Evolutionary conservation across 176 grass and related monocot species (phyloP).

Genomic region (Zea luxurians): DNA sequence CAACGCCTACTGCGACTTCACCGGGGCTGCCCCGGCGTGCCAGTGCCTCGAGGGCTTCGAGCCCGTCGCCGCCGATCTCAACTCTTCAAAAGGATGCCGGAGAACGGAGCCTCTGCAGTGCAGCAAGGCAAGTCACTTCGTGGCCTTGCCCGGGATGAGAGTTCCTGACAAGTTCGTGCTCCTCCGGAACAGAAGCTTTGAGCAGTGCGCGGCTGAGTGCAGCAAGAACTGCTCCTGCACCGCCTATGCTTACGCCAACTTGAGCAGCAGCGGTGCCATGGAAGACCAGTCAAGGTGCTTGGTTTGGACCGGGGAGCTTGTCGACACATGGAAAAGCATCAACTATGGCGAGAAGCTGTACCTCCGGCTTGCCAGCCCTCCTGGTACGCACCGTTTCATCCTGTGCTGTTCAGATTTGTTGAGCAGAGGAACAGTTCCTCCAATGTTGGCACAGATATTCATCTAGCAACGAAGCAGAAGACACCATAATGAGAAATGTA

Average conservation of each 20-base stretch:
- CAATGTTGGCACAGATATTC: background rate
- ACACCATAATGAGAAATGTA: background rate
- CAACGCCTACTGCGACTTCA: slow-evolving; percentile 37
- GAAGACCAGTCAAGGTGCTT: slow-evolving; percentile 44
- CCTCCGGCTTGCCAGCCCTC: slow-evolving; percentile 30
- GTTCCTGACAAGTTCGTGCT: slow-evolving; percentile 37
- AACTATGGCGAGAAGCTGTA: slow-evolving; percentile 41
- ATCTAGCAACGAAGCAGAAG: background rate
- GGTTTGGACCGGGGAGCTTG: slow-evolving; percentile 42
- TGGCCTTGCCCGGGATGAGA: slow-evolving; percentile 34
- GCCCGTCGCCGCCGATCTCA: background rate
- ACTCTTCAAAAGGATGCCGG: slow-evolving; percentile 33
- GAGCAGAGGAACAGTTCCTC: background rate
- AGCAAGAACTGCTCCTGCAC: slow-evolving; percentile 48
- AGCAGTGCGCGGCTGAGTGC: slow-evolving; percentile 44
- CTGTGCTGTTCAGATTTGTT: background rate
- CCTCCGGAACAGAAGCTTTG: slow-evolving; percentile 37
- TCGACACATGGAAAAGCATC: slow-evolving; percentile 40
- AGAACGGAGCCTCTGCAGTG: slow-evolving; percentile 35
- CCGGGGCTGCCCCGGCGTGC: background rate
- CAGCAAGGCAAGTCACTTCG: slow-evolving; percentile 13
- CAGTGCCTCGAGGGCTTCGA: slow-evolving; percentile 47
- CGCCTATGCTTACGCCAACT: slow-evolving; percentile 41
- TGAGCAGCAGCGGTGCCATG: background rate
- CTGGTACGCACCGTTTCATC: slow-evolving; percentile 32